Conservation (phyloP, 495 filamentous ascomycete species). For the Oleoguttula mirabilis region DNA sequence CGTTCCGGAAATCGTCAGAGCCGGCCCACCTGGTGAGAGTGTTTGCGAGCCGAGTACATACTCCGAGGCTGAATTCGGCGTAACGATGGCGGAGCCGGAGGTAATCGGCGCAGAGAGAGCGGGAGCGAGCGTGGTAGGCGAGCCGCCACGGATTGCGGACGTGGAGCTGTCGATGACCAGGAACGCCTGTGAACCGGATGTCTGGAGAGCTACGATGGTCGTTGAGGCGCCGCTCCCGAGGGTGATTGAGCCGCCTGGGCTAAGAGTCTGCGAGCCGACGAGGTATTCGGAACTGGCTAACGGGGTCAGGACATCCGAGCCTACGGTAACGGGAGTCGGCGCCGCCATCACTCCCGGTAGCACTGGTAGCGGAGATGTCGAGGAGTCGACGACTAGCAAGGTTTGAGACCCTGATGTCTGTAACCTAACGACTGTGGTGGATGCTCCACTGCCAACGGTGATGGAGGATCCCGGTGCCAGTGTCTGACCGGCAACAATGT, state of each 20-base stretch:
- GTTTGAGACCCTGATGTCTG: conserved; percentile 4
- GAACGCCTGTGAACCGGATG: not conserved
- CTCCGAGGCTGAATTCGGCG: not conserved
- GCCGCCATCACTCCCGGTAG: too few relatives aligned
- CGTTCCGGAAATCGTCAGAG: not conserved
- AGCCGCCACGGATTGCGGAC: not conserved
- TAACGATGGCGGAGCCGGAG: not conserved
- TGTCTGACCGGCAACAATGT: conserved; percentile 1
- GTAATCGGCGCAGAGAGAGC: not conserved
- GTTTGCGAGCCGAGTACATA: conserved; percentile 5
- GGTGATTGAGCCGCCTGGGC: not conserved
- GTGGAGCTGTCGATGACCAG: not conserved
- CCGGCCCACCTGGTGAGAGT: conserved; percentile 1
- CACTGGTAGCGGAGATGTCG: not conserved
- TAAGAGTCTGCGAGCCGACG: not conserved
- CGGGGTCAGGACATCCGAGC: conserved; percentile 1
- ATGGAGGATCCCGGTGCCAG: conserved; percentile 1
- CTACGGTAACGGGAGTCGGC: not conserved
- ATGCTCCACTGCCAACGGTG: not conserved
- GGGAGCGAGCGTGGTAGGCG: not conserved
- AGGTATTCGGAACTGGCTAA: not conserved
- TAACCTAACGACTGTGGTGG: not conserved
- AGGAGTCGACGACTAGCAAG: not conserved
- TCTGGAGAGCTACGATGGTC: not conserved
- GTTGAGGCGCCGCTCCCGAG: too few relatives aligned